These are phyloP conservation scores for Ophiostoma sp. DNA, from an alignment of 2,329 filamentous ascomycete species.

Conservation along the genomic window DNA sequence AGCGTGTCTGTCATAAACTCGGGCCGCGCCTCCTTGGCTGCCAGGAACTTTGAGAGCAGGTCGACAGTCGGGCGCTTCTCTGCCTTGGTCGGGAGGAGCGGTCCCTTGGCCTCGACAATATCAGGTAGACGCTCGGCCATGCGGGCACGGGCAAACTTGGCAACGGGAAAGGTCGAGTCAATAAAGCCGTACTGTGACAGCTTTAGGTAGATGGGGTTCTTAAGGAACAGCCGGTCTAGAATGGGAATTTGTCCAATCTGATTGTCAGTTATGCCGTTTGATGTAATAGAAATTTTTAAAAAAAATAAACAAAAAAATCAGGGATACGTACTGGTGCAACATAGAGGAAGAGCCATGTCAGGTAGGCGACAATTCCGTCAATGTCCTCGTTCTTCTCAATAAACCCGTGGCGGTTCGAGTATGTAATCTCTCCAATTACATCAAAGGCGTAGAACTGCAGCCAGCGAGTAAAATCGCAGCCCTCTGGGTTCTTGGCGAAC, in stretches of 20 bases:
- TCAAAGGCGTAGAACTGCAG: conserved; percentile 79
- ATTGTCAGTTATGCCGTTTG: not conserved
- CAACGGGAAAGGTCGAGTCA: conserved; percentile 66
- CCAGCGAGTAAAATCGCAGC: conserved; percentile 65
- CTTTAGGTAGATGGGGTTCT: conserved; percentile 68
- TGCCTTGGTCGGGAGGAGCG: conserved; percentile 38
- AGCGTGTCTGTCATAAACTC: conserved; percentile 66
- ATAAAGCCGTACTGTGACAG: conserved; percentile 62
- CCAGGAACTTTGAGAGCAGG: conserved; percentile 66
- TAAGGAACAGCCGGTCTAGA: conserved; percentile 63
- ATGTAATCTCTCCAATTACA: conserved; percentile 72
- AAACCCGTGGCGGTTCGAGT: conserved; percentile 69
- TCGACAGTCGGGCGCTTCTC: conserved; percentile 47
- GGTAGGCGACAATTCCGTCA: conserved; percentile 64
- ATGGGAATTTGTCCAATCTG: conserved; percentile 66
- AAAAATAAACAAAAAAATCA: not conserved
- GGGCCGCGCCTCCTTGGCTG: conserved; percentile 60
- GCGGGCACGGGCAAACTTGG: conserved; percentile 63
- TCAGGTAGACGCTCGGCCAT: conserved; percentile 60
- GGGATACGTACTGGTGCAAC: conserved; percentile 51
- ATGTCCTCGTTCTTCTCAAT: conserved; percentile 69
- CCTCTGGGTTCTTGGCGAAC: conserved; percentile 42
- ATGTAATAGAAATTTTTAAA: not conserved
- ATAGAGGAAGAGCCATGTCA: conserved; percentile 62
- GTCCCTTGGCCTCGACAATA: conserved; percentile 32